These are phyloP conservation scores for Hirschioporus abietinus DNA, from an alignment of 768 basidiomycete species.

Conservation along the genomic window DNA sequence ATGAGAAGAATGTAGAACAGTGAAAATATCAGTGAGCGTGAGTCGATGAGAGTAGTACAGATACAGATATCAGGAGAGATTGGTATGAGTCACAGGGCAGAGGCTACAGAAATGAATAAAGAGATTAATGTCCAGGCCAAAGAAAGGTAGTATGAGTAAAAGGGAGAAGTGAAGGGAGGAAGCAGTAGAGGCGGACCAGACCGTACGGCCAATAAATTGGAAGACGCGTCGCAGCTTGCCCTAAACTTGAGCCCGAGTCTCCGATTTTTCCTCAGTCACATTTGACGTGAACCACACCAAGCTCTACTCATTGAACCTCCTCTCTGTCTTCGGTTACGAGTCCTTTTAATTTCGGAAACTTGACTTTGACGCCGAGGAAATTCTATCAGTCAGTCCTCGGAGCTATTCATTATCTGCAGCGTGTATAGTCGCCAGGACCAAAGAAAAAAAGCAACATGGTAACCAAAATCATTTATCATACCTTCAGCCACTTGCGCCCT, in stretches of 20 bases:
- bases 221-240: too few relatives aligned
- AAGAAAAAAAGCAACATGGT: background rate
- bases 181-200: too few relatives aligned
- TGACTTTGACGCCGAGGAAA: background rate
- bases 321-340: too few relatives aligned
- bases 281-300: too few relatives aligned
- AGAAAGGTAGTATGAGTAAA: too few relatives aligned
- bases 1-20: constrained; percentile 32
- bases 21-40: constrained; percentile 1
- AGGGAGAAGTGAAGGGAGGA: too few relatives aligned
- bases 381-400: background rate
- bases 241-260: too few relatives aligned
- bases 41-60: constrained; percentile 3
- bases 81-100: background rate
- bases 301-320: too few relatives aligned
- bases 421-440: background rate
- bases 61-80: background rate
- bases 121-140: too few relatives aligned
- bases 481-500: constrained; percentile 44
- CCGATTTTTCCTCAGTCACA: too few relatives aligned
- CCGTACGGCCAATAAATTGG: too few relatives aligned
- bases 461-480: constrained; percentile 26
- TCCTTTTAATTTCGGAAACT: background rate
- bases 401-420: background rate
- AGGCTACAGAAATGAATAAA: too few relatives aligned